These are phyloP conservation scores for Blastocystis sp. DNA, from an alignment of 352 stramenopile species.

Conservation along the genomic window DNA sequence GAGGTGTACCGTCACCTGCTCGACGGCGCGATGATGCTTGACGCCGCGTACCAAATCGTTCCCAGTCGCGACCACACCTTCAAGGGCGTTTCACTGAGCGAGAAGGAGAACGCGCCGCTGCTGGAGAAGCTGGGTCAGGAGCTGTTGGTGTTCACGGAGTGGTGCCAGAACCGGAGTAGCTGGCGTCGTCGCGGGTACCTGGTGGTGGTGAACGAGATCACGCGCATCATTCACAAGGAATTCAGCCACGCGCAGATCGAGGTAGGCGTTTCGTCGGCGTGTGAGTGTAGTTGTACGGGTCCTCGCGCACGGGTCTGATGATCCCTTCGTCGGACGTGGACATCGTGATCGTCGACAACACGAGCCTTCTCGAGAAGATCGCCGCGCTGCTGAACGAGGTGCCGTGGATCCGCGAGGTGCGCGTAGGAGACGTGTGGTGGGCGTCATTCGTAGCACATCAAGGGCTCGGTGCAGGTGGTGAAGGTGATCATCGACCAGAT, in stretches of 20 bases:
- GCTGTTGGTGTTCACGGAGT: slow-evolving; percentile 59
- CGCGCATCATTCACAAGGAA: slow-evolving; percentile 51
- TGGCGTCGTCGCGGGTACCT: slow-evolving; percentile 63
- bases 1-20: slow-evolving; percentile 17
- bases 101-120: slow-evolving; percentile 16
- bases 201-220: slow-evolving; percentile 59
- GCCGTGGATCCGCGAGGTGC: slow-evolving; percentile 47
- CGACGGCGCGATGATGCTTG: slow-evolving; percentile 32
- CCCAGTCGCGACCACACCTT: slow-evolving; percentile 4
- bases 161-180: slow-evolving; percentile 52
- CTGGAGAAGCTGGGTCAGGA: slow-evolving; percentile 26
- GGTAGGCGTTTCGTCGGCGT: not conserved
- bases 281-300: slow-evolving; percentile 31
- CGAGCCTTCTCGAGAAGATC: slow-evolving; percentile 36
- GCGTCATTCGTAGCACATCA: slow-evolving; percentile 46
- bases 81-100: slow-evolving; percentile 26
- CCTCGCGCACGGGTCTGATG: slow-evolving; percentile 53
- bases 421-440: not conserved
- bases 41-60: not conserved
- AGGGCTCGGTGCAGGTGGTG: slow-evolving; percentile 63
- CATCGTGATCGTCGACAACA: slow-evolving; percentile 62
- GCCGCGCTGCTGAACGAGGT: slow-evolving; percentile 10
- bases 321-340: slow-evolving; percentile 69
- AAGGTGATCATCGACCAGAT: slow-evolving; percentile 55
- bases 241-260: slow-evolving; percentile 57